Evolutionary conservation across 2,329 filamentous ascomycete species (phyloP).

Genomic region (Furcasterigmium sp.): DNA sequence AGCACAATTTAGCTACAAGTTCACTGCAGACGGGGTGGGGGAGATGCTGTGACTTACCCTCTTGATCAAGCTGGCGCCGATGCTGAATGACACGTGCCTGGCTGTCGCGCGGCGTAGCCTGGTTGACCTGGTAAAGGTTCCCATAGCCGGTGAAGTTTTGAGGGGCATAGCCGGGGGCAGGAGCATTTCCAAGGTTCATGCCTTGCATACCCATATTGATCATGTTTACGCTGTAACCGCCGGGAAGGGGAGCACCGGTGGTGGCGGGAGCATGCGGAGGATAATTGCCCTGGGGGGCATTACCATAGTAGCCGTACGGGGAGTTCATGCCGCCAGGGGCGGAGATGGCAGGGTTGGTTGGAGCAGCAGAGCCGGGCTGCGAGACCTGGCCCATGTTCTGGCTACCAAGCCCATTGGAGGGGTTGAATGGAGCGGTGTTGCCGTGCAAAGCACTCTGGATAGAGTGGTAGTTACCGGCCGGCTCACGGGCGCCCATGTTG

Average conservation of each 20-base stretch:
- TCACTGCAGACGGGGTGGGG: background rate
- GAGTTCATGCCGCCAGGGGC: background rate
- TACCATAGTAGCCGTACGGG: background rate
- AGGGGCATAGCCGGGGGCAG: constrained; percentile 41
- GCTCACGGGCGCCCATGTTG: constrained; percentile 35
- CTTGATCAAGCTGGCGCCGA: constrained; percentile 68
- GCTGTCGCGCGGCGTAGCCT: constrained; percentile 56
- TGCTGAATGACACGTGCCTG: constrained; percentile 71
- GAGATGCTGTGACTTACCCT: constrained; percentile 43
- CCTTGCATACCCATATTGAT: constrained; percentile 60
- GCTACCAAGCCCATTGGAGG: constrained; percentile 41
- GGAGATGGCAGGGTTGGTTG: background rate
- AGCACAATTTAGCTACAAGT: constrained; percentile 21
- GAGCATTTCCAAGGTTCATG: constrained; percentile 40
- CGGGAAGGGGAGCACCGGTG: constrained; percentile 46
- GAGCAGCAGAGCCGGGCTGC: background rate
- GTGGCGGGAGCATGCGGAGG: constrained; percentile 79
- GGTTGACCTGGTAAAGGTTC: constrained; percentile 40
- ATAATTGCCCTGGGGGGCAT: constrained; percentile 63
- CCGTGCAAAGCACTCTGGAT: constrained; percentile 73
- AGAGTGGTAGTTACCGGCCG: constrained; percentile 46
- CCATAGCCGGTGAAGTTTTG: constrained; percentile 55
- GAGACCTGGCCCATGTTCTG: background rate
- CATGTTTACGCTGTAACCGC: constrained; percentile 37
- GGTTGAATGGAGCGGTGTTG: constrained; percentile 68